Evolutionary conservation across 805 yeast species (phyloP).

Genomic region (Spathaspora gorwiae): DNA sequence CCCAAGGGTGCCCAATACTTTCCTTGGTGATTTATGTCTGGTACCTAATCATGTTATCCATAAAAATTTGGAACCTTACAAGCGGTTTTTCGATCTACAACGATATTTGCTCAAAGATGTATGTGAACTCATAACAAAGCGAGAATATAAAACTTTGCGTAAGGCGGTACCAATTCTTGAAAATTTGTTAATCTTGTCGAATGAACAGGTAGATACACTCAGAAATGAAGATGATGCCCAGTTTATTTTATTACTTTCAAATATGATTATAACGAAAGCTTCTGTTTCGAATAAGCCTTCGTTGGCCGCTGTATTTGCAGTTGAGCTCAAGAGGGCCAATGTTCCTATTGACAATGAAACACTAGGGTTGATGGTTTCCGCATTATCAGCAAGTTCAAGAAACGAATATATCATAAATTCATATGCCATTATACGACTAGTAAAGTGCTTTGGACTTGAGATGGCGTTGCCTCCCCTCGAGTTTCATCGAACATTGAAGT

Average conservation of each 20-base stretch:
- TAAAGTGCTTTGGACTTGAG: neutral
- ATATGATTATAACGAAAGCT: too few species aligned
- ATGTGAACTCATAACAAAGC: neutral
- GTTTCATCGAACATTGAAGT: neutral
- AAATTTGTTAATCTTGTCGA: too few species aligned
- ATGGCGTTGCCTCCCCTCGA: neutral
- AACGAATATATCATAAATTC: too few species aligned
- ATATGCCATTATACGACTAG: constrained; percentile 1
- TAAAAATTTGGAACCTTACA: too few species aligned
- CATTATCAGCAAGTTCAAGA: too few species aligned
- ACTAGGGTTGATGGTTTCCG: neutral
- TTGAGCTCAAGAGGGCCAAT: neutral
- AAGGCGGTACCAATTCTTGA: neutral
- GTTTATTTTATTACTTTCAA: too few species aligned
- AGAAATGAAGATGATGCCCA: too few species aligned
- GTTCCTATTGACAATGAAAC: neutral
- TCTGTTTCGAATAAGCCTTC: neutral
- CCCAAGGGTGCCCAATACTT: neutral
- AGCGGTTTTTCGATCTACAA: too few species aligned
- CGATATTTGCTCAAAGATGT: neutral
- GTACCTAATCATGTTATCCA: neutral
- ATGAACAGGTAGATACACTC: too few species aligned
- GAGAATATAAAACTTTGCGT: neutral
- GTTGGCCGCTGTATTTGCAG: neutral
- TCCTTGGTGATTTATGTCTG: neutral